Percentiles rank a stretch among this genome's conserved stretches.
Evolutionary conservation across 306 rosid genomes (phyloP).

Genomic region (Begonia loranthoides): DNA sequence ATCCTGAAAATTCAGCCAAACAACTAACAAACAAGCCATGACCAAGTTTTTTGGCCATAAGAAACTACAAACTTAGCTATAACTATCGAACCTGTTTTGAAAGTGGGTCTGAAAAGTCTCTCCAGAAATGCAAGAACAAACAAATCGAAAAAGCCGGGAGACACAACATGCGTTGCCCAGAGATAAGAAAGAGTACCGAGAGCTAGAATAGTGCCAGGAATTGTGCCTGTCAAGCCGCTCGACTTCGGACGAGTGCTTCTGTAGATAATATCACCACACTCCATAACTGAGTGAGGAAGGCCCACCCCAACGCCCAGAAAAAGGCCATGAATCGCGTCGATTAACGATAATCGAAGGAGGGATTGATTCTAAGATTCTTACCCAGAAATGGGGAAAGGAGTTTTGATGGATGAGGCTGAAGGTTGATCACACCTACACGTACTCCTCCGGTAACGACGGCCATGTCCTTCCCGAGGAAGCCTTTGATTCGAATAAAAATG

Average conservation of each 20-base stretch:
- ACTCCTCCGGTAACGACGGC: conserved; percentile 31
- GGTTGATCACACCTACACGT: conserved; percentile 31
- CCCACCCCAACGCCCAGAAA: conserved; percentile 90
- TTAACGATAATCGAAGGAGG: conserved; percentile 16
- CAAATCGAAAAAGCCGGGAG: conserved; percentile 96
- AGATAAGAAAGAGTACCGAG: conserved; percentile 69
- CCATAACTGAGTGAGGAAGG: conserved; percentile 82
- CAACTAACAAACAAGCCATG: too few species aligned
- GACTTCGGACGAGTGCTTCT: conserved; percentile 84
- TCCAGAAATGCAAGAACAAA: conserved; percentile 88
- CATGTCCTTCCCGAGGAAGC: conserved; percentile 16
- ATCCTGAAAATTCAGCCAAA: conserved; percentile 26
- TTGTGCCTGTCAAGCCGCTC: conserved; percentile 48
- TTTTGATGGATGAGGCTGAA: conserved; percentile 31
- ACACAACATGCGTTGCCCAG: conserved; percentile 94
- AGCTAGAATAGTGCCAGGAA: conserved; percentile 62
- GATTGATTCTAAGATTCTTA: conserved; percentile 27
- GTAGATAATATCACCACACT: conserved; percentile 85
- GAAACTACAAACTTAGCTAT: too few species aligned
- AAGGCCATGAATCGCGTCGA: conserved; percentile 36
- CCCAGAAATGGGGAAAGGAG: conserved; percentile 46
- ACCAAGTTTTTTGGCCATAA: too few species aligned
- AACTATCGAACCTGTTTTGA: conserved; percentile 37
- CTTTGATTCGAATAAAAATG: not conserved
- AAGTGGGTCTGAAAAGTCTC: conserved; percentile 66